Base-by-base conservation (phyloP, 169 alveolate genomes). In the Eimeria praecox region DNA sequence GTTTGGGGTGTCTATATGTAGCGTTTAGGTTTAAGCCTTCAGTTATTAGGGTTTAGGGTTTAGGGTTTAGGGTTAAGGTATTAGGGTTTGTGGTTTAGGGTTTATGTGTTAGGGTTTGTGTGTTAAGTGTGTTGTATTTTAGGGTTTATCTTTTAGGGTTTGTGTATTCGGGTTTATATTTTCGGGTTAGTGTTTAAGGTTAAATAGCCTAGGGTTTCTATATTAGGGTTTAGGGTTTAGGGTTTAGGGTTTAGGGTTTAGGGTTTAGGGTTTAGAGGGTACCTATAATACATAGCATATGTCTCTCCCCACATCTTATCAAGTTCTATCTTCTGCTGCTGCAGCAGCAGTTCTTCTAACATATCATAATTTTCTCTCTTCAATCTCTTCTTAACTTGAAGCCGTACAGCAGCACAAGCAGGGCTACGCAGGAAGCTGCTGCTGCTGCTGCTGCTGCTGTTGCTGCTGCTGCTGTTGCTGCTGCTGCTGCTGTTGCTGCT, bases 281-380 rank as follows among this genome's bases (percentile, higher is more conserved):
- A 14, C 14, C 14, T 62, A 82, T 64, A 64, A 42, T 62, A 62
- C 66, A 62, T 88, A 42, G 69, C 27, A 73, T 89, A 89, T 5
- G 46, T 73, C 54, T 89, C 85, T 24, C 2, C 10, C 95, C 95
- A 89, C 35, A 35, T 73, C 52, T 69, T 59, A 22, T 89, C 85
- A 30, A 89, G 77, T 22, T 89, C 95, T 30, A 69, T 73, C 56
- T 89, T 89, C 38, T 89, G 95, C 75, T 89, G 95, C 20, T 35
- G 73, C 30, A 71, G n/a, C 35, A 87, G 95, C 35, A 89, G 24
- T 3, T 89, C 95, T 6, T 30, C 30, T 3, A 78, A 80, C 64
- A 83, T n/a, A 42, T 78, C 82, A 20, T 49, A 33, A n/a, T 49
- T 73, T 12, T 82, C 95, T 35, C 71, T 33, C 38, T 62, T 73